Conservation (phyloP, 257 asterid genomes). For the Penstemon newberryi region DNA sequence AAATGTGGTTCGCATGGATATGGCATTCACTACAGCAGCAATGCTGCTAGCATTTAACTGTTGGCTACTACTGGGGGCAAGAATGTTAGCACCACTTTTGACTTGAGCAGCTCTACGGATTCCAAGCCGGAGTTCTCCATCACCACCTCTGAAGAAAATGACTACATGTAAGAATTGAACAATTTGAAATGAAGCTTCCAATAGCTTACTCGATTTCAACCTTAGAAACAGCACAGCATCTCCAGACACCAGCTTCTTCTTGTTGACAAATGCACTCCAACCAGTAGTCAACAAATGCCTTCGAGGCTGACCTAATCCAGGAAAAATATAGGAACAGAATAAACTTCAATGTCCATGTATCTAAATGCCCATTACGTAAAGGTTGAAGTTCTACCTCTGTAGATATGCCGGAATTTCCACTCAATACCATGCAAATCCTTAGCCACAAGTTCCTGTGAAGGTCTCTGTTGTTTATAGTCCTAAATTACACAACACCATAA, state of each 20-base stretch:
- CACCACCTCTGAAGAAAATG: slow-evolving; percentile 71
- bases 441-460: slow-evolving; percentile 94
- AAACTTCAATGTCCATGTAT: neutral
- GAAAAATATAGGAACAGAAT: neutral
- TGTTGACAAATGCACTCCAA: slow-evolving; percentile 98
- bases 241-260: slow-evolving; percentile 88
- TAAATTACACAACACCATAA: slow-evolving; percentile 26
- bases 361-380: neutral
- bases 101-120: slow-evolving; percentile 89
- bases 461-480: slow-evolving; percentile 94
- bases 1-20: slow-evolving; percentile 54
- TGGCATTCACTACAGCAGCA: slow-evolving; percentile 59
- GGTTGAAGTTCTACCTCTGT: slow-evolving; percentile 56
- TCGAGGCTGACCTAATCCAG: slow-evolving; percentile 86
- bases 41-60: slow-evolving; percentile 58
- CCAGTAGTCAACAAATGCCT: slow-evolving; percentile 98
- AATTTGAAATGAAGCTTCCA: neutral
- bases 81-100: slow-evolving; percentile 48
- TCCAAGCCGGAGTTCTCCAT: slow-evolving; percentile 96
- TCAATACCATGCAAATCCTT: slow-evolving; percentile 87
- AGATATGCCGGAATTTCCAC: slow-evolving; percentile 97
- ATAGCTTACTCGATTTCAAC: slow-evolving; percentile 35
- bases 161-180: slow-evolving; percentile 4
- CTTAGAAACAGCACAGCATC: slow-evolving; percentile 96
- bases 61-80: slow-evolving; percentile 43